Percentiles rank a stretch among this genome's conserved stretches.
Evolutionary conservation across 179 eudicot species (phyloP).

Genomic region (Pouteria campechiana): DNA sequence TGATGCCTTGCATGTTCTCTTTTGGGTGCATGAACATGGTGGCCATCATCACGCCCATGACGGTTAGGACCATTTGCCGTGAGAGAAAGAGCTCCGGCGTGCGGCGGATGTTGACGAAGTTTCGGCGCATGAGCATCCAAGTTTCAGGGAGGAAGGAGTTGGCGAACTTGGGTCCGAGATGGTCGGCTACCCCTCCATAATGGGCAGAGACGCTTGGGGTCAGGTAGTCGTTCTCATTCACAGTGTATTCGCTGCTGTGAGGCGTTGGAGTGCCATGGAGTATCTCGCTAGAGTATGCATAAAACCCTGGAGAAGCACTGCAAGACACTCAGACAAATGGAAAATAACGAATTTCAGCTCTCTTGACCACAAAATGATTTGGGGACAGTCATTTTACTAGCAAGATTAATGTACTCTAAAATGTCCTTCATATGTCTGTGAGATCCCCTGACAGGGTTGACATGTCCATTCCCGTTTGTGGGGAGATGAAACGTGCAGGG

Average conservation of each 20-base stretch:
- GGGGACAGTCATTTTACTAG: no score
- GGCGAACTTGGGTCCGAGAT: constrained; percentile 23
- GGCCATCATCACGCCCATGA: constrained; percentile 47
- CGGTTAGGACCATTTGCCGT: constrained; percentile 25
- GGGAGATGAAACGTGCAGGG: no score
- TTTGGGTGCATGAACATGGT: constrained; percentile 31
- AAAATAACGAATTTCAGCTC: constrained; percentile 14
- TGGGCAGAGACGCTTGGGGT: constrained; percentile 19
- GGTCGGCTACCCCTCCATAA: neutral
- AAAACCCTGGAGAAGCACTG: constrained; percentile 27
- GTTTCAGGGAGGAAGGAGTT: constrained; percentile 31
- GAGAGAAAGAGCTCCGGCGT: constrained; percentile 42
- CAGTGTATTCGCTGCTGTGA: constrained; percentile 37
- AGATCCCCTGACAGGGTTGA: no score
- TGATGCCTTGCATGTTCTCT: constrained; percentile 23
- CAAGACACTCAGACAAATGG: constrained; percentile 2
- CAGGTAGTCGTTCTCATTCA: constrained; percentile 30
- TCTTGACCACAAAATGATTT: no score
- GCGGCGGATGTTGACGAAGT: constrained; percentile 33
- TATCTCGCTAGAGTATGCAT: constrained; percentile 23
- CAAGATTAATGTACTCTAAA: no score
- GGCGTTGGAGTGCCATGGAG: constrained; percentile 34
- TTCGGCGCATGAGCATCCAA: constrained; percentile 28
- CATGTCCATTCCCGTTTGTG: no score
- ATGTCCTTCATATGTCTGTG: no score